Conservation (phyloP, 2,329 filamentous ascomycete genomes). For the Ascochyta lentis region DNA sequence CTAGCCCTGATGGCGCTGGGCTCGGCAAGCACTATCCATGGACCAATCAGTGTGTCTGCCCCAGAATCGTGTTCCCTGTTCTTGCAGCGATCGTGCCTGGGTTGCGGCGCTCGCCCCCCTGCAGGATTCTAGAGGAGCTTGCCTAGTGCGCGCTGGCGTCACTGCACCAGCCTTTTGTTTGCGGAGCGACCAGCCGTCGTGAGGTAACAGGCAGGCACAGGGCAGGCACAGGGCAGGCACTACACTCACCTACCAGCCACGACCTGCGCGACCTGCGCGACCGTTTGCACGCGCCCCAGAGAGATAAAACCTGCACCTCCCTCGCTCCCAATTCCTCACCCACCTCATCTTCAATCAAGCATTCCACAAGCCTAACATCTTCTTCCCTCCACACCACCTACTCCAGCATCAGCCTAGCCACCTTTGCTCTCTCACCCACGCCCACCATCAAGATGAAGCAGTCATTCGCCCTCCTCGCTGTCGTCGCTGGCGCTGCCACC, state of each 20-base stretch:
- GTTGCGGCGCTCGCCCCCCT: constrained; percentile 20
- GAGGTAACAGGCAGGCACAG: constrained; percentile 3
- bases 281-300: constrained; percentile 10
- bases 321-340: constrained; percentile 12
- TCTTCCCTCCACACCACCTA: constrained; percentile 22
- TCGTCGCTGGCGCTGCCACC: constrained; percentile 42
- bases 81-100: constrained; percentile 24
- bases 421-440: constrained; percentile 20
- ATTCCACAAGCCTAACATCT: constrained; percentile 17
- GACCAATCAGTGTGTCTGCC: constrained; percentile 20
- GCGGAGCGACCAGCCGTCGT: constrained; percentile 18
- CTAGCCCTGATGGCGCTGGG: constrained; percentile 10
- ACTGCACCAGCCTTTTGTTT: constrained; percentile 27
- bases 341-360: constrained; percentile 16
- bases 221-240: constrained; percentile 7
- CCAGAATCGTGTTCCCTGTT: constrained; percentile 20
- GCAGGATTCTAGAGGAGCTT: constrained; percentile 1
- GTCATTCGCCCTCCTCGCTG: constrained; percentile 48
- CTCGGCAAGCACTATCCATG: constrained; percentile 16
- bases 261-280: constrained; percentile 17
- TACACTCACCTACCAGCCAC: constrained; percentile 19
- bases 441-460: constrained; percentile 43
- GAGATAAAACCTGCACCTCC: constrained; percentile 19
- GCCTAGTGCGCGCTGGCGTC: constrained; percentile 16
- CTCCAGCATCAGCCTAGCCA: constrained; percentile 29